A percentile compares a stretch with the other conserved stretches of the same genome.
Evolutionary conservation across 345 rosid genomes (phyloP).

Genomic region (Excoecaria agallocha): DNA sequence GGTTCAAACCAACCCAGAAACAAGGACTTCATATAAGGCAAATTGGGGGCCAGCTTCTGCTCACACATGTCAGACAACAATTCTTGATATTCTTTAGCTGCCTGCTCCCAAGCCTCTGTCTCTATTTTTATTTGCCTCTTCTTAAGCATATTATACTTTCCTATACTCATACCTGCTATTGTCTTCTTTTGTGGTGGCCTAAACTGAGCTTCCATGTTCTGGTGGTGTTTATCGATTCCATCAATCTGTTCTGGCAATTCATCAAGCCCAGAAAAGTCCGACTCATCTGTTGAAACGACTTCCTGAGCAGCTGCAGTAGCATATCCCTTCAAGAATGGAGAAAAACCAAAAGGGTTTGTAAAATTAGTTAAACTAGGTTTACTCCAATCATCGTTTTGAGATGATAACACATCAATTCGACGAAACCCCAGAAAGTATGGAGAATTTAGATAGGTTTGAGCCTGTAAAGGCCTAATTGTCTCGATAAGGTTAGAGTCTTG

Average conservation of each 20-base stretch:
- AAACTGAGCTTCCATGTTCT: slow-evolving; percentile 26
- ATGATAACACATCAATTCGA: slow-evolving; percentile 15
- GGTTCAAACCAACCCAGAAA: slow-evolving; percentile 99
- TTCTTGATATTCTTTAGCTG: slow-evolving; percentile 84
- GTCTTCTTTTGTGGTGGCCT: slow-evolving; percentile 39
- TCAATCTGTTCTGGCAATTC: slow-evolving; percentile 55
- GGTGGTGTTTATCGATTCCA: slow-evolving; percentile 42
- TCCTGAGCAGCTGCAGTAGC: slow-evolving; percentile 62
- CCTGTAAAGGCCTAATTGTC: slow-evolving; percentile 13
- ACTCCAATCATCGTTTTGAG: slow-evolving; percentile 25
- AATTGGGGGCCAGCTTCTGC: slow-evolving; percentile 92
- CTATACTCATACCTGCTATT: slow-evolving; percentile 52
- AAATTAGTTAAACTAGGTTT: slow-evolving; percentile 17
- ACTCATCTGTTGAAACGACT: slow-evolving; percentile 58
- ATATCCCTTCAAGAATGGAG: slow-evolving; percentile 31
- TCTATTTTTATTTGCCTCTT: slow-evolving; percentile 74
- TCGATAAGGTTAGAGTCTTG: slow-evolving; percentile 6
- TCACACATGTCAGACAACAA: slow-evolving; percentile 82
- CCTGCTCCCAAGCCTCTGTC: slow-evolving; percentile 93
- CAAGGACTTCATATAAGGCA: slow-evolving; percentile 80
- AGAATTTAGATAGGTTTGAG: slow-evolving; percentile 9
- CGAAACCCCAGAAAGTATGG: slow-evolving; percentile 19
- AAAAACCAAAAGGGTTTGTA: slow-evolving; percentile 14
- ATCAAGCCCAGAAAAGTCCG: slow-evolving; percentile 67
- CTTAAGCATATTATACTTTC: slow-evolving; percentile 49